Percentiles rank a stretch among this genome's conserved stretches.
Evolutionary conservation across 768 basidiomycete genomes (phyloP).

Genomic region (Collybia sp.): DNA sequence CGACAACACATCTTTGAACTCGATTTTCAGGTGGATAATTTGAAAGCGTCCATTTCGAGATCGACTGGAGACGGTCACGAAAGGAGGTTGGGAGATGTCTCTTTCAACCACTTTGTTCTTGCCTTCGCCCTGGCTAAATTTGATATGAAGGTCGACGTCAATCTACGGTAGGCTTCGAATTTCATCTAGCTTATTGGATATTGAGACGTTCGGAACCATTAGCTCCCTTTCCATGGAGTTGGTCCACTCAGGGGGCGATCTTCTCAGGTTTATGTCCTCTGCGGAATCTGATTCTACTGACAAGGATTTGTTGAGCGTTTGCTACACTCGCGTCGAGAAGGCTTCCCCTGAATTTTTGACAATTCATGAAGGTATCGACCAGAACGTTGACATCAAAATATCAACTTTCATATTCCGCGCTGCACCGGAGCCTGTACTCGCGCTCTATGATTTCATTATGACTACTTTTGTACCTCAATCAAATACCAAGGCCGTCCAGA

Average conservation of each 20-base stretch:
- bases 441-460: slow-evolving; percentile 96
- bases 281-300: slow-evolving; percentile 34
- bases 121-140: slow-evolving; percentile 72
- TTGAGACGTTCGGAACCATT: slow-evolving; percentile 8
- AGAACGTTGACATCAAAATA: slow-evolving; percentile 79
- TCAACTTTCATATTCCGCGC: slow-evolving; percentile 89
- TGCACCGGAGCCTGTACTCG: slow-evolving; percentile 86
- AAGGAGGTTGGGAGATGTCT: slow-evolving; percentile 70
- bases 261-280: slow-evolving; percentile 67
- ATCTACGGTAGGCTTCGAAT: slow-evolving; percentile 51
- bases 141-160: slow-evolving; percentile 83
- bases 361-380: slow-evolving; percentile 80
- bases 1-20: slow-evolving; percentile 73
- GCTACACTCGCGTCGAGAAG: slow-evolving; percentile 76
- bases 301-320: slow-evolving; percentile 71
- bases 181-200: neutral
- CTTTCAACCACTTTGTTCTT: slow-evolving; percentile 74
- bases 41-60: slow-evolving; percentile 78
- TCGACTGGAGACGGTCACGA: slow-evolving; percentile 60
- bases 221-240: slow-evolving; percentile 79
- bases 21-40: slow-evolving; percentile 79
- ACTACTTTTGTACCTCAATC: slow-evolving; percentile 77
- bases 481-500: neutral
- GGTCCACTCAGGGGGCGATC: slow-evolving; percentile 46
- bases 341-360: slow-evolving; percentile 82